phyloP scores from a whole-genome alignment of 768 basidiomycete genomes.

The Pulveroboletus ravenelii region DNA sequence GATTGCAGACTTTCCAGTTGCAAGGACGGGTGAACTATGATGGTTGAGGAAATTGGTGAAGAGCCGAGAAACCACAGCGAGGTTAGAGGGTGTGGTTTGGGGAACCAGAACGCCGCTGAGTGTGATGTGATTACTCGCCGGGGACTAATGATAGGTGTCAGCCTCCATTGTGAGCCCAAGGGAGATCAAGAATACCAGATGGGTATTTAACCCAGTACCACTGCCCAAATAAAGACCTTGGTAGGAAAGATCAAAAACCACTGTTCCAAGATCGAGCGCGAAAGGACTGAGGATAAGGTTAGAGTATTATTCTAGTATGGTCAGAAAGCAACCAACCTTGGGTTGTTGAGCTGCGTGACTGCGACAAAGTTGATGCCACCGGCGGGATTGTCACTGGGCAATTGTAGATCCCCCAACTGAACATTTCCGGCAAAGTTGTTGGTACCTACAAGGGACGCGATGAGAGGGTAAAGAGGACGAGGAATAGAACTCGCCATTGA shows the following conservation, averaged over 20 bases:
- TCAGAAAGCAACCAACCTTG: constrained; percentile 38
- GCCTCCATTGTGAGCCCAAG: background rate
- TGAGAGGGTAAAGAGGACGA: background rate
- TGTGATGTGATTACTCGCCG: constrained; percentile 54
- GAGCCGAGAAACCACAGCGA: constrained; percentile 49
- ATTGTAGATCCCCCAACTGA: constrained; percentile 49
- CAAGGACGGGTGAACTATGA: constrained; percentile 52
- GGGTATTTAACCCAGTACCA: constrained; percentile 48
- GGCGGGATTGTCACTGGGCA: constrained; percentile 61
- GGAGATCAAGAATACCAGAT: constrained; percentile 37
- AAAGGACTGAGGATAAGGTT: constrained; percentile 47
- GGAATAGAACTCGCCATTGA: constrained; percentile 42
- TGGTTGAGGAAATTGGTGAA: constrained; percentile 74
- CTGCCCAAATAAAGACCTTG: constrained; percentile 50
- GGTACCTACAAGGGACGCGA: constrained; percentile 39
- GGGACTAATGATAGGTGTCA: constrained; percentile 32
- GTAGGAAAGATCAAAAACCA: constrained; percentile 59
- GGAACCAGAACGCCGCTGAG: constrained; percentile 53
- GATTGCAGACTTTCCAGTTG: constrained; percentile 53
- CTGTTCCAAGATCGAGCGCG: constrained; percentile 62
- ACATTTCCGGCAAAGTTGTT: constrained; percentile 59
- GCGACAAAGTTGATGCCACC: constrained; percentile 67
- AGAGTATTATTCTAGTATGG: background rate
- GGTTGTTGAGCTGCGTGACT: constrained; percentile 51
- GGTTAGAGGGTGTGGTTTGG: constrained; percentile 42